Percentiles rank a stretch among this genome's conserved stretches.
Conservation (phyloP, 495 filamentous ascomycete species). For the Aspergillus haitiensis region DNA sequence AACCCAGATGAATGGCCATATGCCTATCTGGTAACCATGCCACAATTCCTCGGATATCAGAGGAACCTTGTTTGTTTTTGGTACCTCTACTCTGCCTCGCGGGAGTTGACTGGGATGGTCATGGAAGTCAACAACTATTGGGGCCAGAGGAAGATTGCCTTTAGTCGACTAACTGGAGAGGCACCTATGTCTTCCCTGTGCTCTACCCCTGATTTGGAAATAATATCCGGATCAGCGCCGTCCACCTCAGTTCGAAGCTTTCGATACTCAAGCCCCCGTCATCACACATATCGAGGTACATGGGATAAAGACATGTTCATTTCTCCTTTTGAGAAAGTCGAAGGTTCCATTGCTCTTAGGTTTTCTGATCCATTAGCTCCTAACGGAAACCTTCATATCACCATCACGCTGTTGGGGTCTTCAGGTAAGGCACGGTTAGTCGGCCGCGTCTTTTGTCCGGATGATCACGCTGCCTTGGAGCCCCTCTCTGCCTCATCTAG, state of each 20-base stretch:
- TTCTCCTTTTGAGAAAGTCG: slow-evolving; percentile 30
- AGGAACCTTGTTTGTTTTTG: slow-evolving; percentile 81
- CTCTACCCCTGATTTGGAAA: background rate
- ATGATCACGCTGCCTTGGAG: background rate
- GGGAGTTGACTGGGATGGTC: slow-evolving; percentile 62
- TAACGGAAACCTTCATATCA: slow-evolving; percentile 5
- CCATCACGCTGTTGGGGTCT: slow-evolving; percentile 3
- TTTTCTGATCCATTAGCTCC: background rate
- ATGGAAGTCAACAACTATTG: slow-evolving; percentile 80
- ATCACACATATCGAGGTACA: slow-evolving; percentile 20
- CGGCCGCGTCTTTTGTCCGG: slow-evolving; percentile 10
- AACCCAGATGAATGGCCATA: slow-evolving; percentile 39
- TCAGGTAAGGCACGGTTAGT: slow-evolving; percentile 2
- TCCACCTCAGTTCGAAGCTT: slow-evolving; percentile 4
- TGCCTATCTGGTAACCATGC: slow-evolving; percentile 69
- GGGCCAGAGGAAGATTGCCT: slow-evolving; percentile 58
- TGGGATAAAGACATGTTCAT: slow-evolving; percentile 26
- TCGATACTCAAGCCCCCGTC: slow-evolving; percentile 15
- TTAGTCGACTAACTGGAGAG: slow-evolving; percentile 20
- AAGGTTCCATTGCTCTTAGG: slow-evolving; percentile 14
- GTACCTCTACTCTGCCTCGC: slow-evolving; percentile 67
- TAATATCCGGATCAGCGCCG: background rate
- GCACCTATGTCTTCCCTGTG: background rate
- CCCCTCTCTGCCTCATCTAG: slow-evolving; percentile 1
- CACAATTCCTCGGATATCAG: slow-evolving; percentile 69